phyloP scores from a whole-genome alignment of 805 yeast species.

The Spathaspora passalidarum region DNA sequence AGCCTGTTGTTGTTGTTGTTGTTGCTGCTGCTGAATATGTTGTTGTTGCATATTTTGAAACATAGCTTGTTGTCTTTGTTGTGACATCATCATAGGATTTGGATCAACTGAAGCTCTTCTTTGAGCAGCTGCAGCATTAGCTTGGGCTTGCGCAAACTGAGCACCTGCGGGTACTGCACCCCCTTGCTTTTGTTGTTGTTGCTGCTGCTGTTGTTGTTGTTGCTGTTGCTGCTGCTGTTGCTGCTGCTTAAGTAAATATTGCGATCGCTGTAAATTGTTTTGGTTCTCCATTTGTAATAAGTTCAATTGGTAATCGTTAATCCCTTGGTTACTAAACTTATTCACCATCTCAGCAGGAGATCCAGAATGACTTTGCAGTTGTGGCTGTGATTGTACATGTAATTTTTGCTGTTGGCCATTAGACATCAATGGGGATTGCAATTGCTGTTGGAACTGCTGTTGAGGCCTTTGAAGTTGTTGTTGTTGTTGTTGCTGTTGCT shows the following conservation, averaged over 20 bases:
- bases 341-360: not conserved
- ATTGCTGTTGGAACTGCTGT: slow-evolving; percentile 1
- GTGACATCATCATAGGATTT: slow-evolving; percentile 2
- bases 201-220: slow-evolving; percentile 12
- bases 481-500: slow-evolving; percentile 17
- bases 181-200: slow-evolving; percentile 10
- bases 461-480: slow-evolving; percentile 12
- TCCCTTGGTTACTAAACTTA: slow-evolving; percentile 12
- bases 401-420: slow-evolving; percentile 9
- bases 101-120: slow-evolving; percentile 2
- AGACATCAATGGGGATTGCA: slow-evolving; percentile 14
- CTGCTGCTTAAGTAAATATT: slow-evolving; percentile 16
- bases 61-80: slow-evolving; percentile 6
- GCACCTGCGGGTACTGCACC: slow-evolving; percentile 8
- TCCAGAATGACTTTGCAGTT: not conserved
- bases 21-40: slow-evolving; percentile 6
- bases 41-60: slow-evolving; percentile 5
- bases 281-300: slow-evolving; percentile 17
- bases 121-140: not conserved
- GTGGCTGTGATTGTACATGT: slow-evolving; percentile 4
- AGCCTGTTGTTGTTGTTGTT: slow-evolving; percentile 5
- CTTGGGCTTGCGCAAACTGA: not conserved
- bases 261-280: slow-evolving; percentile 18
- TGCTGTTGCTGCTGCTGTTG: slow-evolving; percentile 10
- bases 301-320: slow-evolving; percentile 21